Base-by-base conservation (phyloP, 306 rosid species). In the Dalbergia cochinchinensis region DNA sequence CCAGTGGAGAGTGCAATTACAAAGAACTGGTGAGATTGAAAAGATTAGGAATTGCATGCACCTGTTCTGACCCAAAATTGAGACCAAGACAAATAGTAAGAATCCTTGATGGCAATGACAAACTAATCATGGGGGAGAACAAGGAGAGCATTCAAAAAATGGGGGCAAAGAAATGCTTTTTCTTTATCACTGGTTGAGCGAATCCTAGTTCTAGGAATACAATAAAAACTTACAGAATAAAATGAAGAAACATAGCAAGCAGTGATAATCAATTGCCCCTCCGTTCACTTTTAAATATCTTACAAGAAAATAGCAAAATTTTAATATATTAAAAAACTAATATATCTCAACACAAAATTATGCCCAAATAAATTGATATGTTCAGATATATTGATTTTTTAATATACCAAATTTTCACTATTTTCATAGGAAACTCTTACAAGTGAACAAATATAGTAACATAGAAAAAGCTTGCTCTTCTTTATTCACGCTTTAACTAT, bases 131-230 rank as follows among this genome's bases (percentile, higher is more conserved):
- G 80, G 87, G 37, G 42, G 76, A 80, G 63, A 68, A 69, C 45
- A 79, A 33, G 77, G 94, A 93, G 76, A 86, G 83, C 70, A 70
- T 7, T 44, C 92, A 93, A 93, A 78, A 88, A 88, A 61, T 93
- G 98, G 98, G 87, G 75, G 74, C 76, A 76, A 42, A 79, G 76
- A 66, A 91, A 93, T 86, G 83, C 87, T 75, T 75, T 78, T 79
- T 85, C 93, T 59, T 50, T 93, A 88, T 87, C 91, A 8, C 44
- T 86, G 57, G 82, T 88, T 59, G 87, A 63, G 89, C 86, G 98
- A 72, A 90, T 93, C 76, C 97, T 91, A 85, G 94, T 93, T 82
- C 90, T 93, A 11, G 98, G 97, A 66, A 91, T 93, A 80, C 97
- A 90, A 62, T 93, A 91, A 91, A 41, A 59, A 33, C 35, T 60